Evolutionary conservation across 441 rosid species (phyloP), one percentile per base, ranked within the genome.

Genomic region (Populus hybrid): DNA sequence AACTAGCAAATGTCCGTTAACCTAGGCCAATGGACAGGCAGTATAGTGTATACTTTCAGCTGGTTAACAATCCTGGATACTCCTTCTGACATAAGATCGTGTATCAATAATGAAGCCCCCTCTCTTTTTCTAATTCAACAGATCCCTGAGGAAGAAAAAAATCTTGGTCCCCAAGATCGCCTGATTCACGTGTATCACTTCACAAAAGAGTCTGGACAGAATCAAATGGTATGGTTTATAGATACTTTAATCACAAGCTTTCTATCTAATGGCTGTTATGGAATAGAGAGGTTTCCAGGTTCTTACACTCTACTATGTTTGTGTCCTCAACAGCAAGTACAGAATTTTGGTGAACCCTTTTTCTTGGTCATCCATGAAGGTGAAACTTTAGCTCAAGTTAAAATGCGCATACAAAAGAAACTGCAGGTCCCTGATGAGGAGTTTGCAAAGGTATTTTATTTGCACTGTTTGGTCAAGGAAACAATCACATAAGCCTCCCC

Each of bases 71-170:
- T 70, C 2, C 9, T 18, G 75, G 75, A 61, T n/a, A n/a, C 35
- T 68, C 6, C 28, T 21, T 10, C 14, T 10, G 66, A 21, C 24
- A 63, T 23, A 24, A 23, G 66, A 21, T 63, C 3, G 11, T 63
- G 66, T 57, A 6, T 63, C 23, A 10, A 21, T 34, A 24, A 35
- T 57, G 71, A 40, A 38, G 11, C 42, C 16, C 46, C 16, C 66
- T 21, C 28, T 23, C 53, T 70, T 53, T 77, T 4, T 80, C 71
- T 1, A 63, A n/a, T 69, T 73, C 57, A 40, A 77, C 88, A 96
- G 99, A 86, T 96, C 67, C 98, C 99, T 7, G 99, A 94, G 30
- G 99, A 94, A 82, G 98, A 96, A 89, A 96, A 94, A 86, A 88
- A 88, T 82, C 88, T 96, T 16, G 96, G 96, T 82, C 91, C 92